phyloP scores from a whole-genome alignment of 2,329 filamentous ascomycete genomes.

The Botryotinia globosa region DNA sequence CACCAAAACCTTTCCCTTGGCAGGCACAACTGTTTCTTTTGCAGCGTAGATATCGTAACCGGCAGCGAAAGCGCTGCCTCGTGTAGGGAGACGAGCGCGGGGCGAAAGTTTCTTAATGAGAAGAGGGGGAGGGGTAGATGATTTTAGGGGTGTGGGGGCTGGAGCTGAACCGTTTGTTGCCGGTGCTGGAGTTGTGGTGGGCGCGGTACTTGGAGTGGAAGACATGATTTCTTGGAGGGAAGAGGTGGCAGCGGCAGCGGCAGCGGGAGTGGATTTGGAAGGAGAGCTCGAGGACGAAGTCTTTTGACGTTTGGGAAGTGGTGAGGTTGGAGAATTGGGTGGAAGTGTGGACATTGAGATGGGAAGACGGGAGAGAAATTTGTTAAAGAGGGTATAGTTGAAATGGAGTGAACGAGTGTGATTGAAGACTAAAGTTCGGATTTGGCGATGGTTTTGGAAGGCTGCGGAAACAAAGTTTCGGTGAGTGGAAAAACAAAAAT shows the following conservation, averaged over 20 bases:
- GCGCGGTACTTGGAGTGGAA: conserved; percentile 11
- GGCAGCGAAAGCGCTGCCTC: conserved; percentile 84
- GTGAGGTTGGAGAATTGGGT: conserved; percentile 4
- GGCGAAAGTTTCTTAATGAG: conserved; percentile 80
- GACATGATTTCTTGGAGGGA: conserved; percentile 21
- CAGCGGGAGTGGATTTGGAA: background rate
- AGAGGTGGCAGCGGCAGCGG: background rate
- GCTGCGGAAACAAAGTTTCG: conserved; percentile 5
- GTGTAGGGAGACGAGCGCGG: conserved; percentile 77
- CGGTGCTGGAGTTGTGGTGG: background rate
- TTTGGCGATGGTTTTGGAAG: background rate
- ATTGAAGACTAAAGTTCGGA: background rate
- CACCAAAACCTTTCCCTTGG: conserved; percentile 79
- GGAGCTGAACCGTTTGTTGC: conserved; percentile 9
- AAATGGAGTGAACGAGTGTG: background rate
- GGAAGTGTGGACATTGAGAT: conserved; percentile 14
- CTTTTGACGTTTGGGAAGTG: conserved; percentile 22
- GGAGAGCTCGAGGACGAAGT: conserved; percentile 4
- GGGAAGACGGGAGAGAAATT: background rate
- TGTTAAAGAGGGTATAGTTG: background rate
- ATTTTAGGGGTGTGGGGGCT: conserved; percentile 25
- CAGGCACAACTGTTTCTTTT: conserved; percentile 70
- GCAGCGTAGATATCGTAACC: conserved; percentile 92
- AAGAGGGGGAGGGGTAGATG: conserved; percentile 31
- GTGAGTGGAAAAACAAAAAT: conserved; percentile 16